Evolutionary conservation across 1,284 basidiomycete genomes (phyloP), one percentile per base, ranked within the genome.

Genomic region (Marasmius fiardii): DNA sequence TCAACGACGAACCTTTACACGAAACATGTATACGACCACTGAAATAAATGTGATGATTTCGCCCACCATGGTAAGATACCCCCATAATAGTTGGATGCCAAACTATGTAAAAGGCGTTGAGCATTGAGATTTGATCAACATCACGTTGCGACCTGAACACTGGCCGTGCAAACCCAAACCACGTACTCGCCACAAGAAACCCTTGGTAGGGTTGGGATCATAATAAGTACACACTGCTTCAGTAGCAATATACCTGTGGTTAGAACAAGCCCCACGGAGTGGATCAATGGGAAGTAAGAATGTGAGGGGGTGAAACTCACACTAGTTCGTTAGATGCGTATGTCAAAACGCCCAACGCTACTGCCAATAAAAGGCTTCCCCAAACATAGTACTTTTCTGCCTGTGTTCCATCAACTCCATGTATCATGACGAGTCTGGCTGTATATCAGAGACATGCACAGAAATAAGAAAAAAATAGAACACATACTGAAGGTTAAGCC

Each of bases 361-460:
- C 4, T 16, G 47, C 47, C 26, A 49, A 31, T 33, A 20, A 11
- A 4, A 49, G 14, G 26, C 47, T 49, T 8, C 47, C 23, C 10
- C 26, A 23, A 20, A 49, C 7, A 18, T 49, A 49, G 18, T 49
- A 49, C 28, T 49, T 49, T 26, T 49, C 47, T 10, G 18, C 31
- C 16, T 49, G 28, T 20, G 24, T 12, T 18, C 47, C 47, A 8
- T 31, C 26, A 14, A 49, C 16, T 6, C 26, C 47, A 33, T 49
- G 47, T 26, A 49, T n/a, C 47, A 49, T 49, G 47, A 49, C 47
- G 12, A 49, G 18, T 26, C 47, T 49, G 28, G n/a, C 10, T 16
- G 39, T 2, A 16, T 41, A 7, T 41, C 39, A 20, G 14, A 18
- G 6, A 31, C 11, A 3, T 1, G 23, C 16, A 12, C 26, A 4